Conservation (phyloP, 441 rosid genomes). For the Arabidopsis hybrid region DNA sequence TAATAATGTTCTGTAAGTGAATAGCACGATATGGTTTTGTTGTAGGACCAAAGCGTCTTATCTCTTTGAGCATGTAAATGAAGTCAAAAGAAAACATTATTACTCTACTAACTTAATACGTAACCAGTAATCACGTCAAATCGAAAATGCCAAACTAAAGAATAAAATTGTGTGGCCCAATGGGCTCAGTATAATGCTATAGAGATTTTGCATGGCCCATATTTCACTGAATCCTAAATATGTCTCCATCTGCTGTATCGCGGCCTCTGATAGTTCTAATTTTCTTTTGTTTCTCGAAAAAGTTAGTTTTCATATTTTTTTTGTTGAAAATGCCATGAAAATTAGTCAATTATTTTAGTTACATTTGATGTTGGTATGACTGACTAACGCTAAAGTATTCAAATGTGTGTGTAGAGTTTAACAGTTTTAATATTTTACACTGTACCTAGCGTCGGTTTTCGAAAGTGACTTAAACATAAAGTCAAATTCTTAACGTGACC, state of each 20-base stretch:
- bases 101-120: not conserved
- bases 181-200: conserved; percentile 4
- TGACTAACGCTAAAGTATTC: too few relatives aligned
- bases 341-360: not conserved
- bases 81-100: conserved; percentile 31
- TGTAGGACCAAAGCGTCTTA: conserved; percentile 22
- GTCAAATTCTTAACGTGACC: too few relatives aligned
- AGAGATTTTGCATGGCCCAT: conserved; percentile 2
- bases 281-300: not conserved
- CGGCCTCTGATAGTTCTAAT: not conserved
- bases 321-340: not conserved
- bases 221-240: not conserved
- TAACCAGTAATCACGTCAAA: not conserved
- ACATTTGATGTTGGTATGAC: too few relatives aligned
- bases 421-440: too few relatives aligned
- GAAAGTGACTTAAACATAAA: too few relatives aligned
- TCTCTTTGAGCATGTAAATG: conserved; percentile 7
- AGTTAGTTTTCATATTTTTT: not conserved
- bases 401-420: too few relatives aligned
- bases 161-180: not conserved
- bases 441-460: too few relatives aligned
- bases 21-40: conserved; percentile 38
- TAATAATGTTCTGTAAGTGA: conserved; percentile 32
- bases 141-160: not conserved
- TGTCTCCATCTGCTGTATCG: not conserved